Percentiles rank a stretch among this genome's conserved stretches.
These are phyloP conservation scores for Neurospora africana DNA, from an alignment of 495 filamentous ascomycete species.

Conservation along the genomic window DNA sequence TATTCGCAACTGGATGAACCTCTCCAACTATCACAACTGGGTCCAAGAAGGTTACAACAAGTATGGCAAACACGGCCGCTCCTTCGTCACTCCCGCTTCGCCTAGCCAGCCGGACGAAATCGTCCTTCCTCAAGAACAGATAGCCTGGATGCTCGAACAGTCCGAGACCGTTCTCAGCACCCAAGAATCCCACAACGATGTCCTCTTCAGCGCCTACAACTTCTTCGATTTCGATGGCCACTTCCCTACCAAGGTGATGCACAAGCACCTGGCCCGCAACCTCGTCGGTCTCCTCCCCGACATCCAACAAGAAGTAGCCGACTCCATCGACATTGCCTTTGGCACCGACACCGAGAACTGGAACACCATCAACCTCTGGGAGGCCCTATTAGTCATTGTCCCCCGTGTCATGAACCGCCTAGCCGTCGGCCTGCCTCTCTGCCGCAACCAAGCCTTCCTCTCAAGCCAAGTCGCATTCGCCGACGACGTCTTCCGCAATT, in stretches of 20 bases:
- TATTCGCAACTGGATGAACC: slow-evolving; percentile 20
- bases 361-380: slow-evolving; percentile 25
- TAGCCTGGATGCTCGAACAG: slow-evolving; percentile 26
- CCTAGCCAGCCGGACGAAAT: slow-evolving; percentile 24
- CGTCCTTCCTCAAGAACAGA: slow-evolving; percentile 24
- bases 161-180: slow-evolving; percentile 24
- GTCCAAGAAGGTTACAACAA: slow-evolving; percentile 25
- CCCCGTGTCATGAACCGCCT: slow-evolving; percentile 23
- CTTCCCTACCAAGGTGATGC: slow-evolving; percentile 22
- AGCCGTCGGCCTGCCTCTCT: slow-evolving; percentile 18
- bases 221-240: slow-evolving; percentile 22
- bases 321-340: slow-evolving; percentile 18
- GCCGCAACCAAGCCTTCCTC: slow-evolving; percentile 20
- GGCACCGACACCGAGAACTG: slow-evolving; percentile 23
- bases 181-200: slow-evolving; percentile 20
- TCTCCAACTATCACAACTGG: slow-evolving; percentile 21
- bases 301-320: slow-evolving; percentile 22
- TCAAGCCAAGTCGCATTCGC: slow-evolving; percentile 21
- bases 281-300: slow-evolving; percentile 21
- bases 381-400: slow-evolving; percentile 22
- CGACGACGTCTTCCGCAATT: slow-evolving; percentile 23
- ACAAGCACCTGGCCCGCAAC: slow-evolving; percentile 26
- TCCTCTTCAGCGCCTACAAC: slow-evolving; percentile 21
- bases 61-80: slow-evolving; percentile 22
- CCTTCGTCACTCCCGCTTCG: slow-evolving; percentile 22